A percentile compares a stretch with the other conserved stretches of the same genome.
Conservation (phyloP, 495 filamentous ascomycete species). For the Staphylotrichum tortipilum region DNA sequence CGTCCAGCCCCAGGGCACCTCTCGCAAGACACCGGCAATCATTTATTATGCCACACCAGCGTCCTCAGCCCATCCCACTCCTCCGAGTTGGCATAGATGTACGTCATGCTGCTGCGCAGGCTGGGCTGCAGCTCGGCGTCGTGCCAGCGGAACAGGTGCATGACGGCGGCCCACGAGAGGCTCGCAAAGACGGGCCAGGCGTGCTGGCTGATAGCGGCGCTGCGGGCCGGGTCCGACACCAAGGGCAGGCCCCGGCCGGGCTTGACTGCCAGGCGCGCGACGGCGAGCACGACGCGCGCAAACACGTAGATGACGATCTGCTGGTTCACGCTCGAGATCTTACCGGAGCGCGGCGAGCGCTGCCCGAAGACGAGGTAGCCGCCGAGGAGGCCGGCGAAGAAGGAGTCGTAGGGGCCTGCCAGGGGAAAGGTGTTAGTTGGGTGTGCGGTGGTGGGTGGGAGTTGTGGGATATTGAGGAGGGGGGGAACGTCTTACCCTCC, state of each 20-base stretch:
- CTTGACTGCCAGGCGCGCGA: constrained; percentile 73
- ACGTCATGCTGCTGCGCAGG: constrained; percentile 92
- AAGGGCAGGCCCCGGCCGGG: constrained; percentile 43
- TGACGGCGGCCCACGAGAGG: constrained; percentile 81
- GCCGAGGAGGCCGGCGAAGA: constrained; percentile 83
- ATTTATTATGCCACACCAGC: constrained; percentile 81
- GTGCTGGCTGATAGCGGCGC: constrained; percentile 49
- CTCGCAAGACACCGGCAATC: constrained; percentile 1
- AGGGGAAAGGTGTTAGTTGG: not conserved
- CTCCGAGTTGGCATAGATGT: constrained; percentile 83
- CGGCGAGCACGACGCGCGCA: constrained; percentile 73
- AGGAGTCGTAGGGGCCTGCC: constrained; percentile 62
- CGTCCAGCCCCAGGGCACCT: not conserved
- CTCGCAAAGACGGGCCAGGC: constrained; percentile 89
- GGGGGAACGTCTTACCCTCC: constrained; percentile 33
- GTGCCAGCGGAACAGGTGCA: constrained; percentile 92
- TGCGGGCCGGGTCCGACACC: constrained; percentile 29
- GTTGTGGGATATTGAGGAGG: not conserved
- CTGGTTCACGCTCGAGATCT: constrained; percentile 75
- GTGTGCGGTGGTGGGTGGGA: not conserved
- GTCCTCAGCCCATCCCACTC: constrained; percentile 75
- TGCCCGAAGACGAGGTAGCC: constrained; percentile 91
- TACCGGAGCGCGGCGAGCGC: constrained; percentile 42
- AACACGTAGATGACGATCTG: constrained; percentile 99
- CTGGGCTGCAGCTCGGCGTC: constrained; percentile 82